A percentile compares a stretch with the other conserved stretches of the same genome.
phyloP scores from a whole-genome alignment of 2,329 filamentous ascomycete genomes.

The Eutypa lata region DNA sequence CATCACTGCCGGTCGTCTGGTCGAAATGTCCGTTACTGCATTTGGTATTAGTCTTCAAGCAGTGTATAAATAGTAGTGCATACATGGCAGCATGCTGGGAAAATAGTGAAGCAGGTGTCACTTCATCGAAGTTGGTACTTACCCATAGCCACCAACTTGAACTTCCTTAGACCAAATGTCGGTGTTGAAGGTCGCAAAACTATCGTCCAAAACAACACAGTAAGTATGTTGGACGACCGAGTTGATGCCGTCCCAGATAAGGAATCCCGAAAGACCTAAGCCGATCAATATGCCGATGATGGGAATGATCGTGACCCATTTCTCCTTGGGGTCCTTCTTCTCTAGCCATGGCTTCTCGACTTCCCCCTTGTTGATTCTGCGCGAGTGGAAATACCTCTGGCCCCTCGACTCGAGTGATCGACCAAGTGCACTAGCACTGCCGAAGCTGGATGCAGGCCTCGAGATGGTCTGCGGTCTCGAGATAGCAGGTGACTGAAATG shows the following conservation, averaged over 20 bases:
- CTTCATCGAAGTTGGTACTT: too few relatives aligned
- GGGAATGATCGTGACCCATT: constrained; percentile 82
- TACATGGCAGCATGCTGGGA: too few relatives aligned
- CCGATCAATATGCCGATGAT: constrained; percentile 69
- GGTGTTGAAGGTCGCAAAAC: constrained; percentile 57
- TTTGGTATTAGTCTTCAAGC: constrained; percentile 10
- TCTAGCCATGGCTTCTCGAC: constrained; percentile 74
- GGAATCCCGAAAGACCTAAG: constrained; percentile 62
- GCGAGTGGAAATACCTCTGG: constrained; percentile 68
- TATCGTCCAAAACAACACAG: constrained; percentile 64
- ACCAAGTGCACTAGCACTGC: constrained; percentile 38
- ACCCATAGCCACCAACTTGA: constrained; percentile 74
- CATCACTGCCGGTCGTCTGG: constrained; percentile 65
- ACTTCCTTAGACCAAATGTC: constrained; percentile 72
- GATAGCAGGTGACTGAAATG: constrained; percentile 40
- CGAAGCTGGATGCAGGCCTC: constrained; percentile 46
- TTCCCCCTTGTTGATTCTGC: constrained; percentile 68
- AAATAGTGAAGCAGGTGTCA: too few relatives aligned
- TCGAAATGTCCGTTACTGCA: constrained; percentile 77
- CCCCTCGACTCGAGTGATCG: constrained; percentile 34
- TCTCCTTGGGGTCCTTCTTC: constrained; percentile 74
- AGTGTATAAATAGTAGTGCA: too few relatives aligned
- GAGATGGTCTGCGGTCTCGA: constrained; percentile 32
- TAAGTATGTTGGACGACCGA: constrained; percentile 74
- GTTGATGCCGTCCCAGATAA: constrained; percentile 72